Evolutionary conservation across 768 basidiomycete genomes (phyloP), one percentile per base, ranked within the genome.

Genomic region (Boletus pseudo-olivaceus): DNA sequence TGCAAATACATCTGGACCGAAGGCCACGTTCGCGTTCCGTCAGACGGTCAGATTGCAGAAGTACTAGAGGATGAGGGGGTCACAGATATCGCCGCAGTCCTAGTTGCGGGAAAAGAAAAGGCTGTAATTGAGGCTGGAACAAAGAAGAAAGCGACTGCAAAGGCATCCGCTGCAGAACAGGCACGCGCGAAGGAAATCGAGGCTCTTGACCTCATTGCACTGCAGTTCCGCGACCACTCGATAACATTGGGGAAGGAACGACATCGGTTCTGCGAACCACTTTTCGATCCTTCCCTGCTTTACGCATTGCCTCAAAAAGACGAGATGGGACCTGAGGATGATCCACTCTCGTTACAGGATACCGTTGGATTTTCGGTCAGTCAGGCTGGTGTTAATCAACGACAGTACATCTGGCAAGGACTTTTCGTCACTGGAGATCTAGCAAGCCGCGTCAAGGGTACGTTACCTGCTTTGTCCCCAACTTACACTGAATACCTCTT

Each of bases 31-130:
- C 88, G 85, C 48, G 83, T 90, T 8, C 85, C 88, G 7, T 84
- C 87, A 19, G 82, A 84, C 49, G 88, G 88, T 35, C 88, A 89
- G 67, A 84, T 82, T 3, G 81, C 79, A 7, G 73, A 74, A 57
- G 48, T 73, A 34, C 75, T 74, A 15, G 91, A 91, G 56, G 91
- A 93, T 52, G 93, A 93, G 57, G 93, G 90, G 4, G 75, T 92
- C 26, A 90, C 89, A 17, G 90, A 96, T 67, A 92, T 95, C 54
- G 93, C 93, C 7, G 91, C 94, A 8, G 84, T 90, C 43, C 77
- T 96, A 41, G 89, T 93, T 32, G 90, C 91, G 8, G 93, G 93
- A n/a, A 90, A 88, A 65, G 93, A 94, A 71, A 84, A 87, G 60
- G 89, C 91, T 0, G 82, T 94, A 33, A 93, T 95, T 56, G 91